These are phyloP conservation scores for Aspergillus quadricinctus DNA, from an alignment of 2,329 filamentous ascomycete genomes.

Conservation along the genomic window DNA sequence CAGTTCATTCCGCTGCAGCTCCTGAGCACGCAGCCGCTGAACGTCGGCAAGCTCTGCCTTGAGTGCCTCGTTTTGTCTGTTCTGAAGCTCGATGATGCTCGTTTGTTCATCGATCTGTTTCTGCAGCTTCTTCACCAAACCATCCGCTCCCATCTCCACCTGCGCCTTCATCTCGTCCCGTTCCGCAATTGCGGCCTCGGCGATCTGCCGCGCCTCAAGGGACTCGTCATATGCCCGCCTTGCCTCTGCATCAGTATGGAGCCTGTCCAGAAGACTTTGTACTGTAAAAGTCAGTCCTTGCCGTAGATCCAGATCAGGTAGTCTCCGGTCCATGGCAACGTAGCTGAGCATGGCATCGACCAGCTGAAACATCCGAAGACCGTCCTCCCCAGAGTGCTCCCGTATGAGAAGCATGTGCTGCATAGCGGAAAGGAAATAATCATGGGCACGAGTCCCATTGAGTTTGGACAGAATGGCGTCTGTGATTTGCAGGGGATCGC, in stretches of 20 bases:
- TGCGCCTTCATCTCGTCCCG: conserved; percentile 89
- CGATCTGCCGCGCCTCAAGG: conserved; percentile 83
- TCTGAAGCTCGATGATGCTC: conserved; percentile 83
- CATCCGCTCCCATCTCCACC: conserved; percentile 87
- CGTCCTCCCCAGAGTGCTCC: conserved; percentile 87
- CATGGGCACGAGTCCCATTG: conserved; percentile 76
- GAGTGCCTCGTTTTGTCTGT: conserved; percentile 77
- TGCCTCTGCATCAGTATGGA: conserved; percentile 94
- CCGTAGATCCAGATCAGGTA: conserved; percentile 97
- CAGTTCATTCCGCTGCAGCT: conserved; percentile 89
- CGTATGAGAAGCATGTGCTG: conserved; percentile 92
- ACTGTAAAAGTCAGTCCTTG: conserved; percentile 97
- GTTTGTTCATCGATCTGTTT: conserved; percentile 91
- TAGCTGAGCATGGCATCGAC: conserved; percentile 99
- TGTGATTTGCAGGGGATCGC: conserved; percentile 86
- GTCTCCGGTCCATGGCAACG: conserved; percentile 91
- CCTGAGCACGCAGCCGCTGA: conserved; percentile 79
- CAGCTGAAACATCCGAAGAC: conserved; percentile 91
- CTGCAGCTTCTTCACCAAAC: conserved; percentile 86
- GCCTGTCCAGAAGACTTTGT: conserved; percentile 87
- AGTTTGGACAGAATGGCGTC: conserved; percentile 88
- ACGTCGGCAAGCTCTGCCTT: conserved; percentile 86
- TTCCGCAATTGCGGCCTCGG: conserved; percentile 92
- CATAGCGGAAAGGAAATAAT: conserved; percentile 93
- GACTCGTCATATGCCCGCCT: conserved; percentile 89